phyloP scores from a whole-genome alignment of 2,329 filamentous ascomycete genomes.

The Ceratocystiopsis brevicomis region DNA sequence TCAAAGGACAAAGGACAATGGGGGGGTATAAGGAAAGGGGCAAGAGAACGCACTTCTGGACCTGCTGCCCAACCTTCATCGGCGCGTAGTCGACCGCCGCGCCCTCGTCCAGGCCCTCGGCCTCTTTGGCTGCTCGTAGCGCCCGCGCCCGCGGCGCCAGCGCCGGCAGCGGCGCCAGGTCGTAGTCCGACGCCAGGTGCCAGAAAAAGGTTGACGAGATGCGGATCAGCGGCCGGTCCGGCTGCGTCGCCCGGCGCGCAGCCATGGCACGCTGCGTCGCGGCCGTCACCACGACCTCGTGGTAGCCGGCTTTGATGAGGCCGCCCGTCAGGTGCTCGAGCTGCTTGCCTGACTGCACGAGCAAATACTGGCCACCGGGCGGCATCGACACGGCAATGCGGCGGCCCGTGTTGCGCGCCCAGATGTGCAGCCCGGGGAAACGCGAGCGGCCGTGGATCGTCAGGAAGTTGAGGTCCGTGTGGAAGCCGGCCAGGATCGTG shows the following conservation, averaged over 20 bases:
- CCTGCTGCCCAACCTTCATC: conserved; percentile 41
- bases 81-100: conserved; percentile 26
- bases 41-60: conserved; percentile 27
- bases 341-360: conserved; percentile 45
- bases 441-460: conserved; percentile 45
- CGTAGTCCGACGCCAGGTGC: conserved; percentile 38
- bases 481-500: conserved; percentile 44
- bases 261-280: conserved; percentile 29
- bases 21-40: too few relatives aligned
- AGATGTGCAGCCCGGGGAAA: conserved; percentile 42
- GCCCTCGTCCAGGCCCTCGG: conserved; percentile 34
- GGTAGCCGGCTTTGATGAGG: conserved; percentile 41
- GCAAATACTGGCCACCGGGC: conserved; percentile 30
- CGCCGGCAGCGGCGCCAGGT: conserved; percentile 30
- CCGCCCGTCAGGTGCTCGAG: conserved; percentile 42
- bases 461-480: conserved; percentile 45
- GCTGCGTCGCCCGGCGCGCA: conserved; percentile 20
- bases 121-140: conserved; percentile 27
- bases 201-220: conserved; percentile 45
- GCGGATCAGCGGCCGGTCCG: conserved; percentile 32
- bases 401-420: conserved; percentile 42
- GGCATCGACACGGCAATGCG: conserved; percentile 41
- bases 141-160: conserved; percentile 25
- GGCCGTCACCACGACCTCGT: conserved; percentile 41
- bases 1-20: neutral